Evolutionary conservation across 2,329 filamentous ascomycete genomes (phyloP), one percentile per base, ranked within the genome.

Genomic region (Nemania sp.): DNA sequence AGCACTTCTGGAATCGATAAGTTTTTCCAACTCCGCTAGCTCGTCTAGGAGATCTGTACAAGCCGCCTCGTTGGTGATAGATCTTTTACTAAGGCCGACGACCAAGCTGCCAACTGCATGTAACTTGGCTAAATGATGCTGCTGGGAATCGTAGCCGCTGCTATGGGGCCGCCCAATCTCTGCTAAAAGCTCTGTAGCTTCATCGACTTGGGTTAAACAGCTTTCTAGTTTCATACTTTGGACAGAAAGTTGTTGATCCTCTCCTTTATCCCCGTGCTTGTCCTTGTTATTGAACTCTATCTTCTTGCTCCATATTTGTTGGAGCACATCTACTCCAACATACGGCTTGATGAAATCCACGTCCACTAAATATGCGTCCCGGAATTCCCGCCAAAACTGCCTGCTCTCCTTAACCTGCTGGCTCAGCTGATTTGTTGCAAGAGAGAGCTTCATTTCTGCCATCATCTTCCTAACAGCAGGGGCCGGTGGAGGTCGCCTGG

Each of bases 271-370:
- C 10, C 60, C 67, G 22, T 35, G 57, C 54, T 68, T 72, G 55
- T 66, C 58, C 29, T 70, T 70, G 35, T 49, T 43, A 38, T 71
- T 71, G 10, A 67, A 59, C 32, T 71, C 70, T 11, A 74, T 68
- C 60, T 70, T 78, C 58, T 72, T 68, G 20, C 66, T 66, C 77
- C 77, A 78, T 22, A 78, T 72, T n/a, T 70, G 71, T 49, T 73
- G 70, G 18, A 78, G 72, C 15, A 73, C 57, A 32, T 66, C 58
- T 6, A 56, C 57, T 22, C 64, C 67, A 52, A 66, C 72, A 63
- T 78, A 78, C 20, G 62, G 49, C 49, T 62, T 73, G 45, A 79
- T 69, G 6, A 32, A 58, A 4, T 68, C 54, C 52, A 77, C 70
- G 27, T 77, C 75, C 1, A 63, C 53, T 11, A 70, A 72, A 54